These are phyloP conservation scores for Helotiales sp. DNA, from an alignment of 2,329 filamentous ascomycete genomes.

Conservation along the genomic window DNA sequence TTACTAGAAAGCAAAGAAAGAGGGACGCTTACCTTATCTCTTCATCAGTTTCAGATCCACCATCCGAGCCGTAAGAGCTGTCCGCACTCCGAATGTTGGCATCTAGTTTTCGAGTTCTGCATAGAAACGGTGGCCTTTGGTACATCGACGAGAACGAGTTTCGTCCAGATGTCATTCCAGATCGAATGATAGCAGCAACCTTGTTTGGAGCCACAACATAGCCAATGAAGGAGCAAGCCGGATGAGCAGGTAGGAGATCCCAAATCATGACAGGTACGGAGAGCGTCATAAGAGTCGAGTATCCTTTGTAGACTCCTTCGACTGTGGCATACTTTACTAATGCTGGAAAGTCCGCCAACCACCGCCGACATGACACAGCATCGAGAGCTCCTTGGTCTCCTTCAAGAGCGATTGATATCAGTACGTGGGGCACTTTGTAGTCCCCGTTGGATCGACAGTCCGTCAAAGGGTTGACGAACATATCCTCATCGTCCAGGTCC, in stretches of 20 bases:
- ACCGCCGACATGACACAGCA: slow-evolving; percentile 13
- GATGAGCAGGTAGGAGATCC: slow-evolving; percentile 19
- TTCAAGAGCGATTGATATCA: slow-evolving; percentile 20
- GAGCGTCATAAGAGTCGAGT: slow-evolving; percentile 17
- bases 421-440: slow-evolving; percentile 18
- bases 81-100: slow-evolving; percentile 9
- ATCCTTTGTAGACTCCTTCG: slow-evolving; percentile 20
- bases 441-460: slow-evolving; percentile 8
- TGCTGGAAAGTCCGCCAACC: slow-evolving; percentile 18
- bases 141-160: slow-evolving; percentile 4
- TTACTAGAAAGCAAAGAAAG: not conserved
- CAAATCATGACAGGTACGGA: slow-evolving; percentile 21
- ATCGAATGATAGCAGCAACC: not conserved
- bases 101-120: slow-evolving; percentile 1
- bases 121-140: slow-evolving; percentile 1
- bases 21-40: not conserved
- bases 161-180: slow-evolving; percentile 1
- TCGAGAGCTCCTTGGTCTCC: slow-evolving; percentile 17
- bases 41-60: not conserved
- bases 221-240: slow-evolving; percentile 21
- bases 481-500: slow-evolving; percentile 12
- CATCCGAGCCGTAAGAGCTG: slow-evolving; percentile 13
- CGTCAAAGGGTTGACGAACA: slow-evolving; percentile 5
- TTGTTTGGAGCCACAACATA: slow-evolving; percentile 15
- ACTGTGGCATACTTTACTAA: slow-evolving; percentile 20